These are phyloP conservation scores for Starmerella khaoyaiensis DNA, from an alignment of 805 yeast species.

Conservation along the genomic window DNA sequence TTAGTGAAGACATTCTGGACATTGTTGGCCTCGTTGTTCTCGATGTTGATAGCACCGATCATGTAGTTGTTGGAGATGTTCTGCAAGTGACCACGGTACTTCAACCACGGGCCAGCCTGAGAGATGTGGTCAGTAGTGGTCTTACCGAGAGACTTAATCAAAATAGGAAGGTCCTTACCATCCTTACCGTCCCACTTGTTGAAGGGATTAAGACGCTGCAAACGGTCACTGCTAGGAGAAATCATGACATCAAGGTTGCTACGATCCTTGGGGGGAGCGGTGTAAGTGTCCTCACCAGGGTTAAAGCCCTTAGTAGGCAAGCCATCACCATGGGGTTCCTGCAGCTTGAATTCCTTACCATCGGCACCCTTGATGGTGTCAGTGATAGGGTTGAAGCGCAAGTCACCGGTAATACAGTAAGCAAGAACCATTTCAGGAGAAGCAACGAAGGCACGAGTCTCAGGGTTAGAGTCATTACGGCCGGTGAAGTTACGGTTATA, in stretches of 20 bases:
- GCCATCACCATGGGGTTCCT: constrained; percentile 82
- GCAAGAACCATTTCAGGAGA: constrained; percentile 96
- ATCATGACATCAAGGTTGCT: constrained; percentile 58
- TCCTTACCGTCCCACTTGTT: constrained; percentile 95
- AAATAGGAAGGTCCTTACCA: constrained; percentile 74
- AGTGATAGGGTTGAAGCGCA: constrained; percentile 90
- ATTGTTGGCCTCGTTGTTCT: constrained; percentile 85
- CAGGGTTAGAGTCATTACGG: constrained; percentile 96
- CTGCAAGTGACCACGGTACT: constrained; percentile 98
- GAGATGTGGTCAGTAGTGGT: constrained; percentile 99
- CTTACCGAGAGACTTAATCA: constrained; percentile 93
- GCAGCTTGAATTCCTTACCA: constrained; percentile 80
- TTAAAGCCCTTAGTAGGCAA: constrained; percentile 85
- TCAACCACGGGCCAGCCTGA: constrained; percentile 99
- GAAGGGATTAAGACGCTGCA: constrained; percentile 88
- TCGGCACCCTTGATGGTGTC: constrained; percentile 77
- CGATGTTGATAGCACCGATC: constrained; percentile 98
- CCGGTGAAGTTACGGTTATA: constrained; percentile 97
- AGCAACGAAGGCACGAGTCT: constrained; percentile 92
- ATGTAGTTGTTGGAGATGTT: constrained; percentile 97
- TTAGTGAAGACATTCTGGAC: constrained; percentile 86
- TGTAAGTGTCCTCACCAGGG: constrained; percentile 87
- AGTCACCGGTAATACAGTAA: constrained; percentile 89
- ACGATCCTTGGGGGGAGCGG: constrained; percentile 91
- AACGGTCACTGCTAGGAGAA: constrained; percentile 87